These are phyloP conservation scores for Salix udensis DNA, from an alignment of 345 rosid genomes.

Conservation along the genomic window DNA sequence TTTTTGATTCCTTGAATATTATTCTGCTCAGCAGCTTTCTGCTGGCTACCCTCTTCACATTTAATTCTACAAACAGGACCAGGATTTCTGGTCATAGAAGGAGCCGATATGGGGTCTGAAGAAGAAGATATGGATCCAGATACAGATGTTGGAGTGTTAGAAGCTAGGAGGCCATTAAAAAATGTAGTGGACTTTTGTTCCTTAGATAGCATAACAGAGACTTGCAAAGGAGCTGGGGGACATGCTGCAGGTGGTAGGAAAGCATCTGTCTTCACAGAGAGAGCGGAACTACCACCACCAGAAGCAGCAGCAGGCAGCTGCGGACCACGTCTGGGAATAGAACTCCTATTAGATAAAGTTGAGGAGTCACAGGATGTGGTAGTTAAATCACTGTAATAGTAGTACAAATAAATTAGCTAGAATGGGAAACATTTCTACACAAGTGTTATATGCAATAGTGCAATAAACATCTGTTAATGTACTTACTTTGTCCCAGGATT, in stretches of 20 bases:
- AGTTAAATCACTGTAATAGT: constrained; percentile 35
- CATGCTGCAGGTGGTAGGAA: constrained; percentile 9
- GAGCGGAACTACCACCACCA: constrained; percentile 16
- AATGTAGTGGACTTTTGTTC: constrained; percentile 29
- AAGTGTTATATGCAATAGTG: not conserved
- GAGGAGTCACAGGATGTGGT: constrained; percentile 32
- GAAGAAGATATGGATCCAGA: constrained; percentile 38
- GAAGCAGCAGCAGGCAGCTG: constrained; percentile 15
- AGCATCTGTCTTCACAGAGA: constrained; percentile 18
- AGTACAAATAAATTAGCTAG: not conserved
- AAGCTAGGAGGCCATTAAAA: constrained; percentile 16
- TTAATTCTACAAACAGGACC: constrained; percentile 29
- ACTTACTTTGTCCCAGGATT: constrained; percentile 34
- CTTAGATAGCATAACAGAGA: constrained; percentile 33
- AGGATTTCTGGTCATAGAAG: constrained; percentile 21
- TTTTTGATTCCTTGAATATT: constrained; percentile 25
- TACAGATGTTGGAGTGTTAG: constrained; percentile 18
- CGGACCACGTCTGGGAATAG: constrained; percentile 17
- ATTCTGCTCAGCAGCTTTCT: constrained; percentile 30
- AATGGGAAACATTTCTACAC: not conserved
- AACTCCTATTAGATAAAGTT: constrained; percentile 39
- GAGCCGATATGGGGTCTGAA: constrained; percentile 42
- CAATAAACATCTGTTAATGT: constrained; percentile 1
- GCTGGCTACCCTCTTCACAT: constrained; percentile 27
- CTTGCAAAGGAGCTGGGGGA: constrained; percentile 13